Percentiles rank a stretch among this genome's conserved stretches.
Conservation (phyloP, 257 asterid genomes). For the Paraleonurus japonicus region DNA sequence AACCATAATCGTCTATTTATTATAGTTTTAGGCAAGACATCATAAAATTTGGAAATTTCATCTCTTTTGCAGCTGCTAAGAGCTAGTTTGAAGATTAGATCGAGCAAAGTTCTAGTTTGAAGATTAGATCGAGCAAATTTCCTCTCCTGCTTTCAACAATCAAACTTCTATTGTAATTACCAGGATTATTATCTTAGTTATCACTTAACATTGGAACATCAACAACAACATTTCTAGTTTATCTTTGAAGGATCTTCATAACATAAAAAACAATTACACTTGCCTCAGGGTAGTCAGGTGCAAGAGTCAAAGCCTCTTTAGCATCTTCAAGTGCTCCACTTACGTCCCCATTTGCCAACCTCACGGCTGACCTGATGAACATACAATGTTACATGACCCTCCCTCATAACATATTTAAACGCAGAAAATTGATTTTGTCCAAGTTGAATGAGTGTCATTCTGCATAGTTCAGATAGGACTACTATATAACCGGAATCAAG, state of each 20-base stretch:
- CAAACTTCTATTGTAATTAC: background rate
- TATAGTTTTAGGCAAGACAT: constrained; percentile 16
- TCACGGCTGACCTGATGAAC: constrained; percentile 59
- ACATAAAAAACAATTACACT: constrained; percentile 7
- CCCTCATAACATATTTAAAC: background rate
- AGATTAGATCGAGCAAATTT: too few species aligned
- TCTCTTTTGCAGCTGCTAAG: too few species aligned
- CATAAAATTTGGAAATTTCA: background rate
- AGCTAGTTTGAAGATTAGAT: too few species aligned
- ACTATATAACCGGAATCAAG: background rate
- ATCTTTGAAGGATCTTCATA: constrained; percentile 5
- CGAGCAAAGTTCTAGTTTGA: too few species aligned
- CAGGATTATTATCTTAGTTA: background rate
- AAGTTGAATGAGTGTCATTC: background rate
- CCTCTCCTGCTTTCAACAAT: background rate
- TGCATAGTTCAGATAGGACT: background rate
- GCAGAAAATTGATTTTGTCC: background rate
- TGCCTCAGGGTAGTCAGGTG: constrained; percentile 67
- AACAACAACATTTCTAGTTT: background rate
- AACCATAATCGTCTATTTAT: background rate
- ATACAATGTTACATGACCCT: constrained; percentile 4
- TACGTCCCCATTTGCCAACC: constrained; percentile 60
- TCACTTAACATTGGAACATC: background rate
- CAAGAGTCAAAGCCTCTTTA: constrained; percentile 56
- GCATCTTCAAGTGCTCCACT: constrained; percentile 77